These are phyloP conservation scores for Hortiboletus flavorubellus DNA, from an alignment of 768 basidiomycete species.

Conservation along the genomic window DNA sequence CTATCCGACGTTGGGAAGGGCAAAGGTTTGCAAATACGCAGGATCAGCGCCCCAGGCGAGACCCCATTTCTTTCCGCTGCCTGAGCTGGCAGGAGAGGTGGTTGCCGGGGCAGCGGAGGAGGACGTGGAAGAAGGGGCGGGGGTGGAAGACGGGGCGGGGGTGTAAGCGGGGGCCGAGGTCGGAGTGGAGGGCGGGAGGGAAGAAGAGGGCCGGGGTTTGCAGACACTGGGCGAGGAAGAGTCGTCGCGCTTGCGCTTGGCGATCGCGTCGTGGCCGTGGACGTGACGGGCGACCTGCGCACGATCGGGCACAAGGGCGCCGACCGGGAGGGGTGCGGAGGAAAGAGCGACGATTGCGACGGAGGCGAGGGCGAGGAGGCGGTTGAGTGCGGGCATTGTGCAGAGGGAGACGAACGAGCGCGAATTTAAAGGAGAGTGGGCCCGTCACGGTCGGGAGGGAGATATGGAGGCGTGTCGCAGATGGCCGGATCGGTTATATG, in stretches of 20 bases:
- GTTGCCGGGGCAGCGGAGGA: not conserved
- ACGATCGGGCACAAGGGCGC: slow-evolving; percentile 47
- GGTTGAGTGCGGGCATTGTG: slow-evolving; percentile 46
- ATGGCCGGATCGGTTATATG: not conserved
- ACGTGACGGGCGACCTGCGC: slow-evolving; percentile 44
- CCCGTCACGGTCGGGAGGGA: slow-evolving; percentile 17
- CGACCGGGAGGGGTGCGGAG: slow-evolving; percentile 42
- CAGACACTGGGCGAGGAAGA: slow-evolving; percentile 45
- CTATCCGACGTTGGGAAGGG: slow-evolving; percentile 38
- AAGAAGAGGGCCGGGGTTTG: slow-evolving; percentile 46
- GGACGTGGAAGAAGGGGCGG: not conserved
- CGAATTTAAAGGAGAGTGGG: slow-evolving; percentile 5
- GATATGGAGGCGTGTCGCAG: not conserved
- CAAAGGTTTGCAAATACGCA: slow-evolving; percentile 45
- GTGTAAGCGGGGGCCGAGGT: slow-evolving; percentile 6
- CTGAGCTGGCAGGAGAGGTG: not conserved
- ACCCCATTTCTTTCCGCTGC: slow-evolving; percentile 47
- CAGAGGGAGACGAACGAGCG: not conserved
- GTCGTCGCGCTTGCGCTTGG: slow-evolving; percentile 49
- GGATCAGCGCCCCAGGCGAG: slow-evolving; percentile 43
- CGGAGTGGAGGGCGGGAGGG: slow-evolving; percentile 4
- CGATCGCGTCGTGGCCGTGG: slow-evolving; percentile 43
- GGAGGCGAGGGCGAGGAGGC: slow-evolving; percentile 57
- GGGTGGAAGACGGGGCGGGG: slow-evolving; percentile 10
- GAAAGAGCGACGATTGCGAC: slow-evolving; percentile 55